A percentile compares a stretch with the other conserved stretches of the same genome.
phyloP scores from a whole-genome alignment of 1,284 basidiomycete genomes.

The Irpex lacteus region DNA sequence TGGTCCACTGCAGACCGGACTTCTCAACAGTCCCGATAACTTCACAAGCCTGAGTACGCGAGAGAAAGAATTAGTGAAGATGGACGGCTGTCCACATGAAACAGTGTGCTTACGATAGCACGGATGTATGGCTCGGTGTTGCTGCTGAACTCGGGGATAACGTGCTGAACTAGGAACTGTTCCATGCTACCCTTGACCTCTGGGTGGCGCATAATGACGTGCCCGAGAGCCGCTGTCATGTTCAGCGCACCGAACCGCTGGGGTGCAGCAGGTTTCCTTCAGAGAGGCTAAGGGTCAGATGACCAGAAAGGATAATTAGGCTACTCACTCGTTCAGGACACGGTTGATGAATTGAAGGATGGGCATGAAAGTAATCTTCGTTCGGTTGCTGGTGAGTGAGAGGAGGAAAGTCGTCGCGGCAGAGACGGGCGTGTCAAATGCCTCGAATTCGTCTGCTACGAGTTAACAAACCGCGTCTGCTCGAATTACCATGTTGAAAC shows the following conservation, averaged over 20 bases:
- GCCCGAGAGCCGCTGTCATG: slow-evolving; percentile 73
- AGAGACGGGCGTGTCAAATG: slow-evolving; percentile 69
- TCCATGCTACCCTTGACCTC: slow-evolving; percentile 77
- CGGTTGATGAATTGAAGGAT: slow-evolving; percentile 76
- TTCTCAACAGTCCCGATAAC: slow-evolving; percentile 74
- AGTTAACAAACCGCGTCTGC: not conserved
- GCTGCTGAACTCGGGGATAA: slow-evolving; percentile 67
- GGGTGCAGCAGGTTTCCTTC: slow-evolving; percentile 50
- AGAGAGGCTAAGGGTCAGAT: not conserved
- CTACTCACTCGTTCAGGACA: slow-evolving; percentile 61
- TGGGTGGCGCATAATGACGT: slow-evolving; percentile 78
- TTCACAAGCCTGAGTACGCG: slow-evolving; percentile 64
- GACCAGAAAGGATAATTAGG: not conserved
- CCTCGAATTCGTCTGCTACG: slow-evolving; percentile 72
- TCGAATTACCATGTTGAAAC: slow-evolving; percentile 18
- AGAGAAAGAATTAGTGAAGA: slow-evolving; percentile 3
- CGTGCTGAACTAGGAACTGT: slow-evolving; percentile 68
- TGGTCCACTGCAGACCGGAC: slow-evolving; percentile 62
- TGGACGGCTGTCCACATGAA: too few species aligned
- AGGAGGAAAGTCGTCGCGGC: slow-evolving; percentile 79
- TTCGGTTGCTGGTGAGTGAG: slow-evolving; percentile 72
- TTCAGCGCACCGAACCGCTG: slow-evolving; percentile 83
- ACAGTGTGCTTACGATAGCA: slow-evolving; percentile 49
- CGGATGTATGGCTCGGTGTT: slow-evolving; percentile 65
- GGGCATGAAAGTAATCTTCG: slow-evolving; percentile 74